These are phyloP conservation scores for Rehmannia glutinosa DNA, from an alignment of 257 asterid species.

Conservation along the genomic window DNA sequence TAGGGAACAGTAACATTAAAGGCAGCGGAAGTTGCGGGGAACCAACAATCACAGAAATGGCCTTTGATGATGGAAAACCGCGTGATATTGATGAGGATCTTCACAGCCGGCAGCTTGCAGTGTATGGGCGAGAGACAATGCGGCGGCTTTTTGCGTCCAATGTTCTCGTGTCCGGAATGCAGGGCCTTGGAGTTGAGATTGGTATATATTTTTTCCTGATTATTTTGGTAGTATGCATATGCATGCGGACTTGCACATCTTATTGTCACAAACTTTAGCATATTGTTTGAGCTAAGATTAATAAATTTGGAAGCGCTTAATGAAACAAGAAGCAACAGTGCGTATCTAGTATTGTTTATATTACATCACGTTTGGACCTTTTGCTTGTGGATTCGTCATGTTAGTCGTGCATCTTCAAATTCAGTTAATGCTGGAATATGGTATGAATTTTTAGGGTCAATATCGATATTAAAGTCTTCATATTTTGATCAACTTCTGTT, in stretches of 20 bases:
- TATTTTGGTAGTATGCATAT: background rate
- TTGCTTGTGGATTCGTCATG: background rate
- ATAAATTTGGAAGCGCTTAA: background rate
- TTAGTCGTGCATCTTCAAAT: background rate
- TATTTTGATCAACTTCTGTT: background rate
- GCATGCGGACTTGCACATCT: background rate
- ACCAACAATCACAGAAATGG: constrained; percentile 64
- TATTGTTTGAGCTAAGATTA: background rate
- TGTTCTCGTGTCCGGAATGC: constrained; percentile 80
- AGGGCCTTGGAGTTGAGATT: constrained; percentile 88
- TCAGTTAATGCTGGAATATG: background rate
- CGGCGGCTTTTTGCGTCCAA: constrained; percentile 78
- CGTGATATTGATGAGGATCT: constrained; percentile 93
- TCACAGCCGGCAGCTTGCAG: constrained; percentile 94
- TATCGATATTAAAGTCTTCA: background rate
- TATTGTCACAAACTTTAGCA: background rate
- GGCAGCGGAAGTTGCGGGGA: constrained; percentile 32
- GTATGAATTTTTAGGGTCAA: background rate
- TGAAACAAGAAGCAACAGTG: background rate
- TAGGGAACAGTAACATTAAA: constrained; percentile 37
- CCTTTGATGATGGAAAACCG: constrained; percentile 67
- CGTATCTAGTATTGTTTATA: background rate
- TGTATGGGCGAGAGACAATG: constrained; percentile 94
- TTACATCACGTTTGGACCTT: background rate
- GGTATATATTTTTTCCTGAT: constrained; percentile 34